Conservation (phyloP, 2,329 filamentous ascomycete species). For the Fusarium nurragi region DNA sequence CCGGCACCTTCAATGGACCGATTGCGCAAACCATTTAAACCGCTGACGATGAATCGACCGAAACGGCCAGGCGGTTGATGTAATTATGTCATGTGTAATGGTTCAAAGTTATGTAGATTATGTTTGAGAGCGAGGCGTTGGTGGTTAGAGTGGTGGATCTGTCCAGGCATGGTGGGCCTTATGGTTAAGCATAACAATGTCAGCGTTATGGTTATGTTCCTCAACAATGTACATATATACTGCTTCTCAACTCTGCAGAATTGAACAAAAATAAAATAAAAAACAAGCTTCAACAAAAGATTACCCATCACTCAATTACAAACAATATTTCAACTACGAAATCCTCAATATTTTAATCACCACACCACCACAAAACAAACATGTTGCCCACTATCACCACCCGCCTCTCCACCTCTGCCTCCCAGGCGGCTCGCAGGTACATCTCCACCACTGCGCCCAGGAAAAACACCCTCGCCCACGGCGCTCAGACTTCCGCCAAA, state of each 20-base stretch:
- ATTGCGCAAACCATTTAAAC: conserved; percentile 66
- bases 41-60: conserved; percentile 61
- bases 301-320: not conserved
- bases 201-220: not conserved
- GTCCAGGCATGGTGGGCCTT: conserved; percentile 18
- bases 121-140: conserved; percentile 17
- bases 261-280: not conserved
- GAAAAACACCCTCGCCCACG: conserved; percentile 18
- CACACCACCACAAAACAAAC: not conserved
- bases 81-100: conserved; percentile 6
- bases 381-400: conserved; percentile 36
- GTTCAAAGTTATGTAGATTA: not conserved
- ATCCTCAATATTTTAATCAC: not conserved
- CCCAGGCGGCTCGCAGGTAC: conserved; percentile 22
- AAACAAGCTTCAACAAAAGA: conserved; percentile 1
- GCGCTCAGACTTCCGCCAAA: not conserved
- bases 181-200: conserved; percentile 41
- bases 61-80: conserved; percentile 38
- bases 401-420: conserved; percentile 29
- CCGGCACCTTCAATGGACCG: conserved; percentile 60
- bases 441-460: conserved; percentile 39
- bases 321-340: not conserved
- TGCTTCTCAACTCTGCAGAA: not conserved
- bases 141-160: not conserved
- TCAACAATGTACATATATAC: conserved; percentile 22